These are phyloP conservation scores for Dendrobium huoshanense DNA, from an alignment of 106 monocot genomes.

Conservation along the genomic window DNA sequence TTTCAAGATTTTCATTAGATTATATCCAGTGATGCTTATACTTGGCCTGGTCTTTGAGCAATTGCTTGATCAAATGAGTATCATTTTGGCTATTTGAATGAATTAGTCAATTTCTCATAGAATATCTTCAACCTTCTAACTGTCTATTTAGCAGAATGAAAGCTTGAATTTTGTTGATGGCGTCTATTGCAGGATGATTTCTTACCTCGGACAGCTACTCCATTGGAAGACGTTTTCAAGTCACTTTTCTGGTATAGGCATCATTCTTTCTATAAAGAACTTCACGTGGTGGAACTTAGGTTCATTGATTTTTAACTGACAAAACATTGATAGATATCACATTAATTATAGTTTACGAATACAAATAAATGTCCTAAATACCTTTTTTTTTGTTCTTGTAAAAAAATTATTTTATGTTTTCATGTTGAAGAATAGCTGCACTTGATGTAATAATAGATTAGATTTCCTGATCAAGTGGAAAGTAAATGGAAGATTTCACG, in stretches of 20 bases:
- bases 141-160: not conserved
- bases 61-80: not conserved
- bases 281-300: not conserved
- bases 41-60: not conserved
- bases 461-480: not conserved
- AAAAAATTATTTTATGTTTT: not conserved
- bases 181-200: constrained; percentile 83
- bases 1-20: not conserved
- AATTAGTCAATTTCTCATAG: not conserved
- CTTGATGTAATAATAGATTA: not conserved
- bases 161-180: constrained; percentile 7
- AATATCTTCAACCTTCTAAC: not conserved
- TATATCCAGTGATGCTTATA: not conserved
- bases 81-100: not conserved
- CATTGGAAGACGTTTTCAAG: constrained; percentile 91
- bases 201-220: constrained; percentile 84
- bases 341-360: not conserved
- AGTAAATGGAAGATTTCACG: not conserved
- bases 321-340: not conserved
- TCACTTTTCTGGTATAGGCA: constrained; percentile 76
- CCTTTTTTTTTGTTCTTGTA: not conserved
- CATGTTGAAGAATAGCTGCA: not conserved
- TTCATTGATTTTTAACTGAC: not conserved
- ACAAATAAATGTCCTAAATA: not conserved
- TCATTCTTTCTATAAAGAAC: not conserved